Percentiles rank a stretch among this genome's conserved stretches.
These are phyloP conservation scores for Lentinus tigrinus DNA, from an alignment of 768 basidiomycete species.

Conservation along the genomic window DNA sequence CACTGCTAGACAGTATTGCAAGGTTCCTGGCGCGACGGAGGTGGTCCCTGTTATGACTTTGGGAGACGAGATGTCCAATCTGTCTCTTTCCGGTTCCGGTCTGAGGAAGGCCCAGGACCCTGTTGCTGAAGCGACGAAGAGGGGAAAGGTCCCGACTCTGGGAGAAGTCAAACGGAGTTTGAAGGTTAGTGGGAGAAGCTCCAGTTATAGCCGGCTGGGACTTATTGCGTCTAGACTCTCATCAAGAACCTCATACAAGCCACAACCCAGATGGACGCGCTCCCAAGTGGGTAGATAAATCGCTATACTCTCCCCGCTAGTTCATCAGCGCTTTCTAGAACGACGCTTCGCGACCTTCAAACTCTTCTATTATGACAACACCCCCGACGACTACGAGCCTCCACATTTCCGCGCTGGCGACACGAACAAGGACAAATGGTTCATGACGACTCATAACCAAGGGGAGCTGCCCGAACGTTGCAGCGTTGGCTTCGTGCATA, in stretches of 20 bases:
- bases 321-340: constrained; percentile 37
- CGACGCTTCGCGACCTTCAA: constrained; percentile 89
- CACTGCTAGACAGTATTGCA: constrained; percentile 55
- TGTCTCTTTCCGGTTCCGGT: constrained; percentile 41
- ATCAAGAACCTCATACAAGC: constrained; percentile 76
- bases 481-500: constrained; percentile 63
- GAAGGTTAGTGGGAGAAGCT: constrained; percentile 42
- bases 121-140: constrained; percentile 53
- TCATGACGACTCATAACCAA: constrained; percentile 73
- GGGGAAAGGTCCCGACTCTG: constrained; percentile 67
- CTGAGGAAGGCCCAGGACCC: constrained; percentile 46
- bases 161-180: constrained; percentile 81
- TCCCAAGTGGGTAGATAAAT: constrained; percentile 60
- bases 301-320: too few species aligned
- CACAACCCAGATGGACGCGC: constrained; percentile 75
- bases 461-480: constrained; percentile 75
- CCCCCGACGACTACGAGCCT: constrained; percentile 83
- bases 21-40: constrained; percentile 56
- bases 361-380: constrained; percentile 76
- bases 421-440: constrained; percentile 70
- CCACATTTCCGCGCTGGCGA: constrained; percentile 77
- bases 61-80: constrained; percentile 54
- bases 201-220: background rate
- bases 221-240: constrained; percentile 46
- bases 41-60: constrained; percentile 74